Evolutionary conservation across 306 rosid genomes (phyloP).

Genomic region (Vigna radiata): DNA sequence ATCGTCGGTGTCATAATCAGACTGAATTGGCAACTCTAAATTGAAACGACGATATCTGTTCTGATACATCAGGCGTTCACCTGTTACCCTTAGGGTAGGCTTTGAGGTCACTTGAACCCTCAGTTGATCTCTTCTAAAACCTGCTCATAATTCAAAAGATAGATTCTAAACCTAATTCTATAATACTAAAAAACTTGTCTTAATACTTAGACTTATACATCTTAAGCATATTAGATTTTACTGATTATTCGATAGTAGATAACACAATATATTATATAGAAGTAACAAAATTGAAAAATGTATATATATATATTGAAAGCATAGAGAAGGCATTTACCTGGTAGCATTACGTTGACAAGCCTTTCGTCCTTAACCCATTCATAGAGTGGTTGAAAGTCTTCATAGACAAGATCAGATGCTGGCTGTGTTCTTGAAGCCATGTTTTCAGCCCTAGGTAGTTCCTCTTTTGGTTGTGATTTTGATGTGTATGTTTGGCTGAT

Average conservation of each 20-base stretch:
- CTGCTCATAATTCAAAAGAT: conserved; percentile 42
- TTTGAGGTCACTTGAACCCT: conserved; percentile 65
- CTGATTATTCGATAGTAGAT: too few species aligned
- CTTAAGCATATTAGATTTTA: too few species aligned
- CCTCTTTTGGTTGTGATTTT: conserved; percentile 22
- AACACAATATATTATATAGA: too few species aligned
- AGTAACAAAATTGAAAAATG: too few species aligned
- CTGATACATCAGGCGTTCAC: conserved; percentile 47
- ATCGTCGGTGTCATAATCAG: conserved; percentile 46
- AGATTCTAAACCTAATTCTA: too few species aligned
- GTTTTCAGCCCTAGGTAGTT: not conserved
- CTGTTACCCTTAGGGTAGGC: conserved; percentile 50
- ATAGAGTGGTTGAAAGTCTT: conserved; percentile 57
- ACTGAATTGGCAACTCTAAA: conserved; percentile 57
- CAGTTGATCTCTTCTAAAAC: conserved; percentile 59
- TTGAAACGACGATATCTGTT: conserved; percentile 61
- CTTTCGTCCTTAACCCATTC: conserved; percentile 54
- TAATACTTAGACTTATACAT: too few species aligned
- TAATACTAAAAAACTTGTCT: too few species aligned
- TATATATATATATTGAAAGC: too few species aligned
- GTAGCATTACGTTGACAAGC: conserved; percentile 49
- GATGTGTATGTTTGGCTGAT: conserved; percentile 18
- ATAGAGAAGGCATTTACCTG: conserved; percentile 53
- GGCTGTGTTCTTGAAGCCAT: conserved; percentile 38
- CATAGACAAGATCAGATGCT: conserved; percentile 44